A percentile compares a stretch with the other conserved stretches of the same genome.
These are phyloP conservation scores for Perkinsus marinus DNA, from an alignment of 169 alveolate genomes.

Conservation along the genomic window DNA sequence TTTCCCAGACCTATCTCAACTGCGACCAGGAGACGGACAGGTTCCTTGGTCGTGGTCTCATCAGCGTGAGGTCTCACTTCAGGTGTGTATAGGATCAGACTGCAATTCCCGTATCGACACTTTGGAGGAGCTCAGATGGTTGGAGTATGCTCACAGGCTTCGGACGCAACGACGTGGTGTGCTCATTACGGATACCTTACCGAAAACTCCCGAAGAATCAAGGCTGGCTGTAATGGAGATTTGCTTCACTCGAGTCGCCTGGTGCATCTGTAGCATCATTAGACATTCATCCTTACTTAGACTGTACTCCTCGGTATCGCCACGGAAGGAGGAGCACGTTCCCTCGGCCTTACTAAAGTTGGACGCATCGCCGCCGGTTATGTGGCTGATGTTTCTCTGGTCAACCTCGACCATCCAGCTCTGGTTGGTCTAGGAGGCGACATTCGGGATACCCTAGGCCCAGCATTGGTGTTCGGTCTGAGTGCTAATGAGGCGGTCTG, in stretches of 20 bases:
- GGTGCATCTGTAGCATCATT: too few species aligned
- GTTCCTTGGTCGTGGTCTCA: not conserved
- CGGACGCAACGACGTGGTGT: not conserved
- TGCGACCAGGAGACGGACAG: not conserved
- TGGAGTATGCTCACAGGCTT: not conserved
- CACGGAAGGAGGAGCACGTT: not conserved
- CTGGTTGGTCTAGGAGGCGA: not conserved
- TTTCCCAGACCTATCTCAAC: not conserved
- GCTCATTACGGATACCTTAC: not conserved
- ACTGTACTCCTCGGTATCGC: not conserved
- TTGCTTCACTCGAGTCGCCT: too few species aligned
- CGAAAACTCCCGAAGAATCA: not conserved
- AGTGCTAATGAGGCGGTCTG: not conserved
- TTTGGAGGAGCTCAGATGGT: not conserved
- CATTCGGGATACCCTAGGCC: not conserved
- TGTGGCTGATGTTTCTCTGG: not conserved
- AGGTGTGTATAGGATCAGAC: not conserved
- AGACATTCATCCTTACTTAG: too few species aligned
- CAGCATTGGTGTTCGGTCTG: not conserved
- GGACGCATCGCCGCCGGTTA: not conserved
- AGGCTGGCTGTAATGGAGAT: not conserved
- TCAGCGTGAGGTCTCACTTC: not conserved
- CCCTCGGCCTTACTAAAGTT: not conserved
- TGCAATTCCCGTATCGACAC: not conserved
- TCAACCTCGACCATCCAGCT: not conserved